Percentiles rank a stretch among this genome's conserved stretches.
These are phyloP conservation scores for Tilletia caries DNA, from an alignment of 1,284 basidiomycete genomes.

Conservation along the genomic window DNA sequence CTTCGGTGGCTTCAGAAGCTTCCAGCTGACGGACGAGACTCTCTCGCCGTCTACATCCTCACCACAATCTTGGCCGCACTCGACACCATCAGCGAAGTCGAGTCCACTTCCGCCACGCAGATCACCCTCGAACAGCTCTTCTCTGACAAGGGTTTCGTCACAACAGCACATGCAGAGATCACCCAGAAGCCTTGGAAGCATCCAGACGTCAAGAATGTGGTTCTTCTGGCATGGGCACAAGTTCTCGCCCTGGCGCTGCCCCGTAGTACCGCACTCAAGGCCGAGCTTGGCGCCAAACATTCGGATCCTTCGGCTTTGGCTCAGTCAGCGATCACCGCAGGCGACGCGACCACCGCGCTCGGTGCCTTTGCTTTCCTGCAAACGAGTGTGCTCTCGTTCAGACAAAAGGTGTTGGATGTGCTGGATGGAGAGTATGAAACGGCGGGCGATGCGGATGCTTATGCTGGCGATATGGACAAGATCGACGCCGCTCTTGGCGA, in stretches of 20 bases:
- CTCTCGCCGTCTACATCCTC: constrained; percentile 70
- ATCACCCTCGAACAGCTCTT: constrained; percentile 27
- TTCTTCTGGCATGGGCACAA: constrained; percentile 81
- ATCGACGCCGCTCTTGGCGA: constrained; percentile 29
- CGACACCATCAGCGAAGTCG: constrained; percentile 58
- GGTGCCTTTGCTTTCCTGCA: constrained; percentile 76
- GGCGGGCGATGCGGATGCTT: constrained; percentile 16
- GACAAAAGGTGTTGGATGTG: constrained; percentile 45
- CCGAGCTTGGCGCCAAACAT: constrained; percentile 35
- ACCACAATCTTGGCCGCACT: constrained; percentile 67
- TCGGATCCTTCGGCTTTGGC: constrained; percentile 34
- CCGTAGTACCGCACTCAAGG: constrained; percentile 32
- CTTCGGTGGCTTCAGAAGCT: constrained; percentile 25
- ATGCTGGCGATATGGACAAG: constrained; percentile 19
- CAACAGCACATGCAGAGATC: constrained; percentile 36
- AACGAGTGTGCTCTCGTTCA: constrained; percentile 52
- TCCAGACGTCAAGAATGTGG: constrained; percentile 68
- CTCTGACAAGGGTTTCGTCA: constrained; percentile 48
- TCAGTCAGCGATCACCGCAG: constrained; percentile 9
- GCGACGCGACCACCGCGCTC: constrained; percentile 15
- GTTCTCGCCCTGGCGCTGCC: constrained; percentile 54
- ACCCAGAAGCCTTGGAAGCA: constrained; percentile 64
- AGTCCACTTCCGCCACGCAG: background rate
- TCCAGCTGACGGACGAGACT: constrained; percentile 54
- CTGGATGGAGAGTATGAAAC: constrained; percentile 62